Evolutionary conservation across 2,329 filamentous ascomycete species (phyloP).

Genomic region (Aspergillus brasiliensis): DNA sequence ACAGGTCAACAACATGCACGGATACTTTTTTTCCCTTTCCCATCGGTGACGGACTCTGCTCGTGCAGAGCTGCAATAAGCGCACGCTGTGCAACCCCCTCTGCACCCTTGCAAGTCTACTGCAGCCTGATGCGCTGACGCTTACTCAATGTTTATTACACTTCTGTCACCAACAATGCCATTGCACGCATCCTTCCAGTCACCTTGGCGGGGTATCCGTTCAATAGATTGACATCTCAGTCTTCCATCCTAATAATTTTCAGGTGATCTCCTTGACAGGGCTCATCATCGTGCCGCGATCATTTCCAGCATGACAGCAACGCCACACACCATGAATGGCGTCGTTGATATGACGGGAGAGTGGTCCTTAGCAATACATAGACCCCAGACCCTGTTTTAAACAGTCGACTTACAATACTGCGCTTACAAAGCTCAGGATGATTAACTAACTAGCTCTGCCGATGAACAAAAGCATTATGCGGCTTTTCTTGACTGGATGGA

Average conservation of each 20-base stretch:
- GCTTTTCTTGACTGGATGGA: constrained; percentile 2
- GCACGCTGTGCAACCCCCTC: constrained; percentile 19
- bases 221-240: not conserved
- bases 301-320: not conserved
- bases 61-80: constrained; percentile 11
- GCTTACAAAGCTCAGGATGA: not conserved
- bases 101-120: constrained; percentile 5
- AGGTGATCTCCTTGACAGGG: not conserved
- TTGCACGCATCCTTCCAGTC: not conserved
- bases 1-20: not conserved
- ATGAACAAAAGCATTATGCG: constrained; percentile 7
- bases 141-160: constrained; percentile 1
- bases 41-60: constrained; percentile 8
- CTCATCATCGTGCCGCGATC: not conserved
- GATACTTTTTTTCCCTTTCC: not conserved
- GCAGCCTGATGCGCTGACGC: constrained; percentile 6
- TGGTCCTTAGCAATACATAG: not conserved
- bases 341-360: not conserved
- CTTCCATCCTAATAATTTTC: not conserved
- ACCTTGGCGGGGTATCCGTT: not conserved
- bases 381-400: not conserved
- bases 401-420: not conserved
- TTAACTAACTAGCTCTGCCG: not conserved
- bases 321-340: not conserved
- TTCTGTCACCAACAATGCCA: constrained; percentile 3